Evolutionary conservation across 75 land plant genomes (phyloP), one percentile per base, ranked within the genome.

Genomic region (Azolla pinnata): DNA sequence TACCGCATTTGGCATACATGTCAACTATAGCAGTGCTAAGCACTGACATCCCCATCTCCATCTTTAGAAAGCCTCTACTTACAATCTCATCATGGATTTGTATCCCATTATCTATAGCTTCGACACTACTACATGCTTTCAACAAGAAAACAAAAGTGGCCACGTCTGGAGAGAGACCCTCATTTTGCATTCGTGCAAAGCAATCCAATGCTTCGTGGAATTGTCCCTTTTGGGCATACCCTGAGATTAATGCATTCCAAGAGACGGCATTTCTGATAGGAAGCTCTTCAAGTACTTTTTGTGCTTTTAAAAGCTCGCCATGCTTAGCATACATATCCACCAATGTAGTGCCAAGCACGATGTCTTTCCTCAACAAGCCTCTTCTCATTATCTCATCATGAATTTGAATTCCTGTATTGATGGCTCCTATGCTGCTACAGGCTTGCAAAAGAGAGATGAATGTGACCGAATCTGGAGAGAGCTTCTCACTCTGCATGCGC

Each of bases 161-260:
- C 14, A 28, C 28, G 28, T 62, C 55, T 1, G 64, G 57, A 21
- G 18, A 38, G 8, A 62, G 17, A 12, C 55, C 55, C 33, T 62
- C 28, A 21, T 8, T 8, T 31, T 46, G 64, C 64, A 62, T 62
- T 25, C 48, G 56, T 9, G 2, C 9, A 44, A 62, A 65, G 34
- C n/a, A 23, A 0, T 24, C 46, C 42, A 65, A 29, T 50, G 83
- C 83, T 10, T 72, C 57, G 21, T 48, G 14, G 56, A 46, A 67
- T 47, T 67, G 44, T 8, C 40, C 67, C 18, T 33, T 62, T 62
- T 69, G 80, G 27, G 63, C 66, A 28, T 80, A 80, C 0, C 75
- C 78, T 31, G 66, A 50, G n/a, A 77, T 77, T 63, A 77, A 67
- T 4, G 84, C 69, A 19, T 71, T 74, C 84, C 77, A 74, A 33